Conservation (phyloP, 75 land plant genomes). For the Azolla pinnata region DNA sequence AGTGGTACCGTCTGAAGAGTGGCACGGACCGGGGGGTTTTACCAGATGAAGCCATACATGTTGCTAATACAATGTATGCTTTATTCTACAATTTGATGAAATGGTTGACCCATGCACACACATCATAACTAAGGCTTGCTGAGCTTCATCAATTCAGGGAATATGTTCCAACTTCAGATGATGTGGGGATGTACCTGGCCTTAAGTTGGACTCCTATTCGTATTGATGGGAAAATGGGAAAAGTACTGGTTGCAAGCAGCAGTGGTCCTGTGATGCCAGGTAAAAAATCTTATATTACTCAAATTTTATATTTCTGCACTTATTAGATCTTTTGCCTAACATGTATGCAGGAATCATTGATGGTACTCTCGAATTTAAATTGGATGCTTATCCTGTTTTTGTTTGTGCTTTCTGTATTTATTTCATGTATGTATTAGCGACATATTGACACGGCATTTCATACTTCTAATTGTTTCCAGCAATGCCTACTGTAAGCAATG, state of each 20-base stretch:
- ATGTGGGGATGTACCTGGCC: conserved; percentile 75
- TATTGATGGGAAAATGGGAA: conserved; percentile 65
- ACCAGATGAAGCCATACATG: conserved; percentile 16
- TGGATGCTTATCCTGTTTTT: no score
- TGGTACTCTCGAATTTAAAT: no score
- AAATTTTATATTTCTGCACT: no score
- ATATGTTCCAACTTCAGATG: conserved; percentile 69
- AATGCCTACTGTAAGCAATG: conserved; percentile 58
- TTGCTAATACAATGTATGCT: background rate
- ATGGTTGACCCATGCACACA: background rate
- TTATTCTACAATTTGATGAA: background rate
- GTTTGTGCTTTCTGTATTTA: no score
- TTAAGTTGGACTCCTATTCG: conserved; percentile 82
- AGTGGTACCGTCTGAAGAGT: conserved; percentile 45
- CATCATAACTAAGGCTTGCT: background rate
- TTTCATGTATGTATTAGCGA: no score
- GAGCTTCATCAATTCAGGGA: conserved; percentile 24
- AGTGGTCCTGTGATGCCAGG: conserved; percentile 53
- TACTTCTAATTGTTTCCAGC: no score
- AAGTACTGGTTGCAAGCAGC: conserved; percentile 57
- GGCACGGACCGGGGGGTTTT: conserved; percentile 3
- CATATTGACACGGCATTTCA: no score
- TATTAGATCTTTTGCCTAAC: no score
- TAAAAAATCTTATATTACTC: no score
- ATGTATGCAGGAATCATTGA: no score